Percentiles rank a stretch among this genome's conserved stretches.
These are phyloP conservation scores for Globisporangium cylindrosporum DNA, from an alignment of 352 stramenopile genomes.

Conservation along the genomic window DNA sequence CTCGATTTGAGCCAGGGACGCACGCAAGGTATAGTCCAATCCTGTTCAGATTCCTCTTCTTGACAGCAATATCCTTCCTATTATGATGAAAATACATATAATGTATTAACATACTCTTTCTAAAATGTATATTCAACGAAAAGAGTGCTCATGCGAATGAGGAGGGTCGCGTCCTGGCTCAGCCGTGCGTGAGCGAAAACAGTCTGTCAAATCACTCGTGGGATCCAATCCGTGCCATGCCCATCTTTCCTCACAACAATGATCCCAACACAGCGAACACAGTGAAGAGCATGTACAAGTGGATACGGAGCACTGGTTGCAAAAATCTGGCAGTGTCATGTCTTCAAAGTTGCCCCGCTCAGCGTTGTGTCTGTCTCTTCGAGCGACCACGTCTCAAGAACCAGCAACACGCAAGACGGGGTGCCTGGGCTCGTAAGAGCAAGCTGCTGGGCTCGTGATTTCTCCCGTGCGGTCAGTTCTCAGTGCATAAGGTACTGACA, in stretches of 20 bases:
- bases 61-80: too few relatives aligned
- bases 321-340: not conserved
- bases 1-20: not conserved
- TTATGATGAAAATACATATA: too few relatives aligned
- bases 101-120: too few relatives aligned
- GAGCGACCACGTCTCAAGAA: not conserved
- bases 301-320: not conserved
- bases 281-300: not conserved
- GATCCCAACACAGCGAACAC: not conserved
- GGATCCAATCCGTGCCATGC: not conserved
- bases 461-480: not conserved
- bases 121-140: too few relatives aligned
- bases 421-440: not conserved
- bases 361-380: not conserved
- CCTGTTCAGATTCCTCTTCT: not conserved
- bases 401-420: not conserved
- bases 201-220: not conserved
- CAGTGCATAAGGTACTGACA: not conserved
- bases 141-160: not conserved
- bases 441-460: not conserved
- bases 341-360: not conserved
- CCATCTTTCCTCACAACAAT: not conserved
- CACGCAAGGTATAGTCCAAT: not conserved
- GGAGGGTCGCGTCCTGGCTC: not conserved
- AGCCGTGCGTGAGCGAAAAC: not conserved